A percentile compares a stretch with the other conserved stretches of the same genome.
Conservation (phyloP, 2,329 filamentous ascomycete species). For the Arachnopeziza araneosa region DNA sequence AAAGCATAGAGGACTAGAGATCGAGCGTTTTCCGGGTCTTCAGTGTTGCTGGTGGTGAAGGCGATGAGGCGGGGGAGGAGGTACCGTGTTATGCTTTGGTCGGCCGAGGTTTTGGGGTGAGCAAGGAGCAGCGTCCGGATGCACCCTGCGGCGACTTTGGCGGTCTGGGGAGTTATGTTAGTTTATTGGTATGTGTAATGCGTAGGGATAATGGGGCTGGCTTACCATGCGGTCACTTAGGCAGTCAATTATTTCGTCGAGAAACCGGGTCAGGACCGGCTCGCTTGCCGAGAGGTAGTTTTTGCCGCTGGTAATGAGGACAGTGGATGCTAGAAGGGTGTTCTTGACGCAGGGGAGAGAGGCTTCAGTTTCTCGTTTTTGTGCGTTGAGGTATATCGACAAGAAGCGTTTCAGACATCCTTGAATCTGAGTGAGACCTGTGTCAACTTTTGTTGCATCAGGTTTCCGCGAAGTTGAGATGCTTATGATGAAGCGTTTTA, state of each 20-base stretch:
- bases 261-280: slow-evolving; percentile 65
- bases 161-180: slow-evolving; percentile 49
- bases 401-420: slow-evolving; percentile 80
- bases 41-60: slow-evolving; percentile 67
- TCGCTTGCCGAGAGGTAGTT: slow-evolving; percentile 71
- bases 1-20: slow-evolving; percentile 68
- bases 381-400: slow-evolving; percentile 69
- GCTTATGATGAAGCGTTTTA: slow-evolving; percentile 82
- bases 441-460: slow-evolving; percentile 32
- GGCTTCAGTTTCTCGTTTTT: slow-evolving; percentile 67
- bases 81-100: slow-evolving; percentile 68
- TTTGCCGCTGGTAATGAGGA: slow-evolving; percentile 77
- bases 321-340: slow-evolving; percentile 78
- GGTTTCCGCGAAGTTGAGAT: slow-evolving; percentile 49
- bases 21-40: slow-evolving; percentile 75
- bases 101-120: slow-evolving; percentile 54
- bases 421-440: slow-evolving; percentile 55
- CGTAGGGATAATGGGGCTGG: neutral
- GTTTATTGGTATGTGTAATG: neutral
- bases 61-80: slow-evolving; percentile 69
- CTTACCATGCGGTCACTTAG: slow-evolving; percentile 67
- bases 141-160: slow-evolving; percentile 86
- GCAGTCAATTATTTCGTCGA: slow-evolving; percentile 80
- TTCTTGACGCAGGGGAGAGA: slow-evolving; percentile 91
- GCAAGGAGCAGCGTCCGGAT: slow-evolving; percentile 72